Evolutionary conservation across 177 flowering plant species (phyloP), one percentile per base, ranked within the genome.

Genomic region (Vitis hybrid): DNA sequence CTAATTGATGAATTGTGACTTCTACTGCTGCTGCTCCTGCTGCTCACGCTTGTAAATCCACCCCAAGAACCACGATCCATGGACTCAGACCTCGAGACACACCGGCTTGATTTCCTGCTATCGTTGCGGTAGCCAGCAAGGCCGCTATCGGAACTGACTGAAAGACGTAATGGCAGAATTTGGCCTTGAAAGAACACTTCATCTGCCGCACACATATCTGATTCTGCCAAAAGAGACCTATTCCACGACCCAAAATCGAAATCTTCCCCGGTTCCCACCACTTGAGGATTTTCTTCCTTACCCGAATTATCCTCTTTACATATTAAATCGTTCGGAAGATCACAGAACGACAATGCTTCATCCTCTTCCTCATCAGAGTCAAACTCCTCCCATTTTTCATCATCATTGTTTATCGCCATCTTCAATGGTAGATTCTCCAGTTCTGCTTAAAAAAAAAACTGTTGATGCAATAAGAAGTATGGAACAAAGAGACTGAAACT

Each of bases 121-220:
- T 58, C 56, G 16, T n/a, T 68, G 10, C 59, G 63, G 59, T 12
- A 13, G 8, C 52, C 50, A 52, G 62, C 1, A 1, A 81, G 51
- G 5, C 83, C 81, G 52, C 14, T 72, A 1, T 83, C 87, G 1
- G 87, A 87, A 66, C 84, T 78, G 7, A 82, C 73, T 0, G 95
- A 88, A 68, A 77, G 85, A 2, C 94, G 87, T 13, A 87, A 61
- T 0, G 97, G 97, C 10, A 90, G 83, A 13, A 92, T 85, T 78
- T 86, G 90, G 49, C 97, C 97, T 50, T 78, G 74, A 68, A 81
- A 88, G 82, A 92, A 90, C 10, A 92, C 82, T 9, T 90, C 93
- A 61, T 93, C 98, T 1, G 93, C 97, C 1, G 82, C 80, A 56
- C 94, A 86, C 90, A 89, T 88, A 22, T 85, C 84, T 2, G 81